phyloP scores from a whole-genome alignment of 2,329 filamentous ascomycete genomes.

The Lachnellula occidentalis region DNA sequence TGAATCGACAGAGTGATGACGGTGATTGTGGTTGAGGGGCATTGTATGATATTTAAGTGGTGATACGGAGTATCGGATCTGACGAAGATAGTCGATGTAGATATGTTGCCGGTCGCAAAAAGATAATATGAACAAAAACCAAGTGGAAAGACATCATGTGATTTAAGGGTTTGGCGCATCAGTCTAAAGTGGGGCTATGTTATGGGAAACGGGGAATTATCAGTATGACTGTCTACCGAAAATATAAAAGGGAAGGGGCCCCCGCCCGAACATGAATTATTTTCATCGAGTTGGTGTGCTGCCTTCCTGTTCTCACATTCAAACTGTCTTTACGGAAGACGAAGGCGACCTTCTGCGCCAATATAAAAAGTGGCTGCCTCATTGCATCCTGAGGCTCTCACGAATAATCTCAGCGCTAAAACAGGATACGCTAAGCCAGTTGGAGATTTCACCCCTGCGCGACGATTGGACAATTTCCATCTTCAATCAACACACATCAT shows the following conservation, averaged over 20 bases:
- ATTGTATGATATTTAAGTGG: slow-evolving; percentile 17
- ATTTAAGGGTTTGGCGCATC: slow-evolving; percentile 12
- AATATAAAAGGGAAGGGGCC: slow-evolving; percentile 22
- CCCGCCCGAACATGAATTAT: slow-evolving; percentile 14
- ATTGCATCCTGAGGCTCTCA: not conserved
- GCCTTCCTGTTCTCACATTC: slow-evolving; percentile 9
- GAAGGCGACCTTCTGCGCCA: not conserved
- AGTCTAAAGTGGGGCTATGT: slow-evolving; percentile 20
- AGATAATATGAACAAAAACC: slow-evolving; percentile 8
- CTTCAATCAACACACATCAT: not conserved
- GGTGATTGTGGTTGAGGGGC: not conserved
- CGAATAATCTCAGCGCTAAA: not conserved
- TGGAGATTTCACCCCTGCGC: not conserved
- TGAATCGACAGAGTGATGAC: too few relatives aligned
- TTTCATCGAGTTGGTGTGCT: slow-evolving; percentile 19
- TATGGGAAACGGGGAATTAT: slow-evolving; percentile 21
- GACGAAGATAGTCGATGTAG: slow-evolving; percentile 3
- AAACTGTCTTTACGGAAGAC: not conserved
- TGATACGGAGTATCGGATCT: slow-evolving; percentile 6
- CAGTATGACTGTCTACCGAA: slow-evolving; percentile 9
- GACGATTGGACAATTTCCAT: not conserved
- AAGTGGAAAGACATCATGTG: slow-evolving; percentile 23
- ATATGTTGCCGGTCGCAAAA: slow-evolving; percentile 20
- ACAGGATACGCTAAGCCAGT: too few relatives aligned
- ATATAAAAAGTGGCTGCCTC: not conserved